Evolutionary conservation across 169 alveolate species (phyloP), one percentile per base, ranked within the genome.

Genomic region (Plasmodium billcollinsi): DNA sequence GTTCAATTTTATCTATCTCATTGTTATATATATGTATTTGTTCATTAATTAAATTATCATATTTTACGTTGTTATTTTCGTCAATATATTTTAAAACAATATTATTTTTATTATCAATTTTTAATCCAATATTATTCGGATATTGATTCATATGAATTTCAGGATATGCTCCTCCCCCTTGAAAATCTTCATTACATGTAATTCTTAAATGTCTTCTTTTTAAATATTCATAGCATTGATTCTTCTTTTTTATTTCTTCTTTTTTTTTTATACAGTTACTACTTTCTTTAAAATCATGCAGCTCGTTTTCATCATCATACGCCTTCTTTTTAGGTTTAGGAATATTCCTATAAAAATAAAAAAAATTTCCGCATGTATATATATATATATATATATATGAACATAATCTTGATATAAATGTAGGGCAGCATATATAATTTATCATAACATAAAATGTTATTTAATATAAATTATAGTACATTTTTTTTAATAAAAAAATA

Each of bases 151-250:
- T 88, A 73, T 67, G 96, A 33, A 95, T 93, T 69, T 95, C 97
- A 0, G 97, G 97, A 66, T 85, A 95, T 18, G 97, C 96, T 6
- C 97, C 97, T 8, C 97, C 97, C 21, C 91, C 97, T 15, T 94
- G 94, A 49, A 92, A 95, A 90, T 95, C 97, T 6, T 90, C 96
- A 67, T 90, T 91, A 67, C 92, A 73, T 50, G 95, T 39, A 14
- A 95, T 95, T 9, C 93, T 56, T 78, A 93, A 93, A 24, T 95
- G 93, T 9, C 73, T 63, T 24, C 96, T 70, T 49, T 72, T 80
- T 8, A 78, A 86, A 58, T 94, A 94, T 12, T 85, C 88, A 50
- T 85, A 85, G 9, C 91, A 85, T 20, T 72, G 50, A 3, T 85
- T 72, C 21, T 71, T 69, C 20, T 58, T 56, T 33, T 33, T 33